Percentiles rank a stretch among this genome's conserved stretches.
Evolutionary conservation across 2,329 filamentous ascomycete genomes (phyloP).

Genomic region (Hysterium pulicare): DNA sequence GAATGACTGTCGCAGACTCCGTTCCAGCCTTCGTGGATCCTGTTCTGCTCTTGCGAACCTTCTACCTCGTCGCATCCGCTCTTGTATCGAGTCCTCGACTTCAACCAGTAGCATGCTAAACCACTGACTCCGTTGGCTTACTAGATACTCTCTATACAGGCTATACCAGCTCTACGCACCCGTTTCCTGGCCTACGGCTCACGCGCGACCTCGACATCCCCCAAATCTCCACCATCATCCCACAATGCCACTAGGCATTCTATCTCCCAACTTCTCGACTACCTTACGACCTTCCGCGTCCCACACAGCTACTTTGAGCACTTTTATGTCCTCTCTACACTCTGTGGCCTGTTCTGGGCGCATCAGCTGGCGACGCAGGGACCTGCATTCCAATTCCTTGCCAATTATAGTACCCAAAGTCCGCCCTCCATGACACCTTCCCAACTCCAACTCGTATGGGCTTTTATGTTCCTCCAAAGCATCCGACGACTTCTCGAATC

Average conservation of each 20-base stretch:
- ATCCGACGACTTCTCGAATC: conserved; percentile 74
- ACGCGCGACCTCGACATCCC: conserved; percentile 37
- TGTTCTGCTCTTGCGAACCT: conserved; percentile 27
- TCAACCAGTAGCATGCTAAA: conserved; percentile 7
- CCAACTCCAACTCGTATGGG: conserved; percentile 65
- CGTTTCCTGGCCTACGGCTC: conserved; percentile 62
- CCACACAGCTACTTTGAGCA: conserved; percentile 88
- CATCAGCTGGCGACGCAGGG: conserved; percentile 59
- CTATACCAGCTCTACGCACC: conserved; percentile 48
- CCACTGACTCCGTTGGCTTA: conserved; percentile 17
- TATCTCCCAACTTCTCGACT: conserved; percentile 44
- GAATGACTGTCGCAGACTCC: too few relatives aligned
- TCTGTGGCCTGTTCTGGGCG: conserved; percentile 71
- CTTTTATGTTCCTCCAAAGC: conserved; percentile 73
- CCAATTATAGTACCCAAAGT: conserved; percentile 30
- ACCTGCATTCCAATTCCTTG: conserved; percentile 49
- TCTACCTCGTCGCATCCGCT: conserved; percentile 37
- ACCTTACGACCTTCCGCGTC: conserved; percentile 57
- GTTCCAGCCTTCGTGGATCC: too few relatives aligned
- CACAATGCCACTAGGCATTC: too few relatives aligned
- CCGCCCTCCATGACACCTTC: conserved; percentile 53
- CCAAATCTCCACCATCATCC: conserved; percentile 2
- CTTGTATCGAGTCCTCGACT: conserved; percentile 35
- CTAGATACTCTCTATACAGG: conserved; percentile 51
- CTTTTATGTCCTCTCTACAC: conserved; percentile 75